Evolutionary conservation across 495 filamentous ascomycete genomes (phyloP).

Genomic region (Cenococcum geophilum): DNA sequence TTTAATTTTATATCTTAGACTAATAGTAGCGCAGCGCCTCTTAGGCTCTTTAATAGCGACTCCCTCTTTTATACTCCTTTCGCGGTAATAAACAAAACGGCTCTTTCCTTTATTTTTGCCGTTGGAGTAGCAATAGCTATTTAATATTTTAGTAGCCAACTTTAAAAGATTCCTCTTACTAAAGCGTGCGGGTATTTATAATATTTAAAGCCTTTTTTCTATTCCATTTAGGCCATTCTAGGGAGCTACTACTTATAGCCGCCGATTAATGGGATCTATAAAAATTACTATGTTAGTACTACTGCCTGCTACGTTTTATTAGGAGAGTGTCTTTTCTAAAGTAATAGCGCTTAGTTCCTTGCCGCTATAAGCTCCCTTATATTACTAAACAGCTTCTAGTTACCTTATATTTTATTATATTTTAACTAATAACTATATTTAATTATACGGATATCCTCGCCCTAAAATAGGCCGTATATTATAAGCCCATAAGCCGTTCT

Average conservation of each 20-base stretch:
- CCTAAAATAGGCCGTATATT: too few relatives aligned
- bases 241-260: not conserved
- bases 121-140: not conserved
- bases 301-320: not conserved
- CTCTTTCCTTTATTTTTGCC: not conserved
- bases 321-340: not conserved
- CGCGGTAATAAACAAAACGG: not conserved
- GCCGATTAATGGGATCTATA: not conserved
- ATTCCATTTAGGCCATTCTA: not conserved
- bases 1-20: too few relatives aligned
- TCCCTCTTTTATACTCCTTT: not conserved
- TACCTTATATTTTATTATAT: too few relatives aligned
- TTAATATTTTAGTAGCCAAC: not conserved
- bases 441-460: too few relatives aligned
- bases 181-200: not conserved
- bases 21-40: slow-evolving; percentile 1
- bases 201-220: not conserved
- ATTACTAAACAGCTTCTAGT: too few relatives aligned
- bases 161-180: not conserved
- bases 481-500: too few relatives aligned
- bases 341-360: too few relatives aligned
- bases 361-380: too few relatives aligned
- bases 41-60: not conserved
- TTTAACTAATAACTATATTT: too few relatives aligned
- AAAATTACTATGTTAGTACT: not conserved